Evolutionary conservation across 768 basidiomycete genomes (phyloP), one percentile per base, ranked within the genome.

Genomic region (Leccinum disarticulatum): DNA sequence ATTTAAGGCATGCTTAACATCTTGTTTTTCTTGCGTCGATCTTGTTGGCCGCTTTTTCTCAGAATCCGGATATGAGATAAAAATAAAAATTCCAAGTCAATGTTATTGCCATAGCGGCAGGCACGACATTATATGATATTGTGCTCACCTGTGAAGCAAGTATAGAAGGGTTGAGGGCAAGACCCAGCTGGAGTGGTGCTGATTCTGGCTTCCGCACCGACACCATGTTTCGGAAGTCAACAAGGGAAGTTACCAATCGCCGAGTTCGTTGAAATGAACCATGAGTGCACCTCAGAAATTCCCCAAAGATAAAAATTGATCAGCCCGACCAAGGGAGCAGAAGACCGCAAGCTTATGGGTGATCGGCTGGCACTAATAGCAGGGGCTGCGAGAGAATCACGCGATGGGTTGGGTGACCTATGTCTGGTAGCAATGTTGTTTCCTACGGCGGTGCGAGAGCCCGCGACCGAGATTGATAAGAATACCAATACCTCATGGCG

Each of bases 211-310:
- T 17, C 15, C 30, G 17, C 17, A 31, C 46, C 13, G 56, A 50
- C 46, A 59, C 54, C 63, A 3, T 64, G 46, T 53, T 57, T 38
- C 28, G 52, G 46, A 50, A 19, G 25, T 25, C n/a, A 8, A 19
- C 17, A 9, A 14, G 56, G 8, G 19, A 56, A 22, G 4, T 19
- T 13, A n/a, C 9, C 9, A 43, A 43, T 43, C 17, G 0, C 8
- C n/a, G 4, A 43, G 27, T 27, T 27, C 8, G 15, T 15, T 19
- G 19, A 30, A 25, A 55, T 41, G n/a, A 9, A 13, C 3, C 10
- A 3, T 4, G 38, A 33, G 33, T n/a, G 38, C 14, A 9, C 10
- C 8, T 4, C 17, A 25, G n/a, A 36, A 10, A 19, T 10, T 17
- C 31, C 46, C 25, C 46, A 47, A n/a, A 8, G 17, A 17, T 5